Conservation (phyloP, 2,329 filamentous ascomycete genomes). For the Penicillium concentricum region DNA sequence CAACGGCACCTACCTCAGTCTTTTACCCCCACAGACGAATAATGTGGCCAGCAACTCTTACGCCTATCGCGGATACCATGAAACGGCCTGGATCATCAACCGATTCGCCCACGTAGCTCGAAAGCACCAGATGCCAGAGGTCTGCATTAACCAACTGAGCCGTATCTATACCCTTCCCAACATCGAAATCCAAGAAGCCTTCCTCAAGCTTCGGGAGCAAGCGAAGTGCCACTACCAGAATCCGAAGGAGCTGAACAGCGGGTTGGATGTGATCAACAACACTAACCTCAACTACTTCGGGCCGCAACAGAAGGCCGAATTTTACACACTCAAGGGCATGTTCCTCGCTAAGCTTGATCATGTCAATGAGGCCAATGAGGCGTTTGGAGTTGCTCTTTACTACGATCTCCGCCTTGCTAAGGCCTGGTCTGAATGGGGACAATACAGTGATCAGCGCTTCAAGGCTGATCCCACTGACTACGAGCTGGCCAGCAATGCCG, state of each 20-base stretch:
- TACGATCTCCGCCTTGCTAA: constrained; percentile 95
- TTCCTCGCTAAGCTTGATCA: constrained; percentile 93
- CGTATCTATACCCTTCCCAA: constrained; percentile 98
- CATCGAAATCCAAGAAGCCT: constrained; percentile 98
- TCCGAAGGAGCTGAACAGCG: constrained; percentile 82
- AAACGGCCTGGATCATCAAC: constrained; percentile 99
- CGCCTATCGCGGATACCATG: constrained; percentile 95
- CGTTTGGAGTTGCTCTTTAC: constrained; percentile 91
- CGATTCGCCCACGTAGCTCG: constrained; percentile 95
- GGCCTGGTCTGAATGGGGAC: constrained; percentile 98
- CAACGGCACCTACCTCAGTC: constrained; percentile 84
- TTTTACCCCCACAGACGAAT: constrained; percentile 76
- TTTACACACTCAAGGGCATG: constrained; percentile 99
- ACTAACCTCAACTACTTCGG: constrained; percentile 99
- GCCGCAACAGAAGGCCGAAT: constrained; percentile 92
- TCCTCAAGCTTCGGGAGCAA: constrained; percentile 96
- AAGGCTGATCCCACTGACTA: constrained; percentile 83
- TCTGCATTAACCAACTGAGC: constrained; percentile 95
- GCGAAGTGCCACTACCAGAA: constrained; percentile 99
- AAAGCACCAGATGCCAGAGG: constrained; percentile 93
- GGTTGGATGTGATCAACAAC: constrained; percentile 98
- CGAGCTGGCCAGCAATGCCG: constrained; percentile 80
- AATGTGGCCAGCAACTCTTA: constrained; percentile 88
- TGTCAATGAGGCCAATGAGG: constrained; percentile 86
- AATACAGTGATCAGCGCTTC: constrained; percentile 95